Conservation (phyloP, 768 basidiomycete genomes). For the Tricholoma terreum region DNA sequence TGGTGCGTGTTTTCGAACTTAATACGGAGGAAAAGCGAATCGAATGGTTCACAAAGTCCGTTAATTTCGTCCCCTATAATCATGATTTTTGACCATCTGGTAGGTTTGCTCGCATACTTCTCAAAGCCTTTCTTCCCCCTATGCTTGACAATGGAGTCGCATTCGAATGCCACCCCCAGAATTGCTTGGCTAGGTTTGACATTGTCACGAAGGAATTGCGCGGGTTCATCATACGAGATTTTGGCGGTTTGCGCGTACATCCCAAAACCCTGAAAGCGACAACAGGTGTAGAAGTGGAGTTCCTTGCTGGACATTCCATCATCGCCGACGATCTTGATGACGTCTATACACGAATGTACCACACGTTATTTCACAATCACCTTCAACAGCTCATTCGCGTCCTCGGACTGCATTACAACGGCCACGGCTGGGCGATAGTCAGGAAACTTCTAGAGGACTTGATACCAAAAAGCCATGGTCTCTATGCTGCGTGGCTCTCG, state of each 20-base stretch:
- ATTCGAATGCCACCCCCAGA: conserved; percentile 60
- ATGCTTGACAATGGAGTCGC: conserved; percentile 54
- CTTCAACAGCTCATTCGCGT: conserved; percentile 58
- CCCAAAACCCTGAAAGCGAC: conserved; percentile 45
- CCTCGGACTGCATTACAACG: conserved; percentile 54
- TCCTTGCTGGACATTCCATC: conserved; percentile 46
- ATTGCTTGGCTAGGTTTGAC: conserved; percentile 55
- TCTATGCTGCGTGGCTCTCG: conserved; percentile 50
- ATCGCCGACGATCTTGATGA: conserved; percentile 50
- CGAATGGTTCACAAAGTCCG: conserved; percentile 49
- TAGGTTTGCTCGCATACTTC: conserved; percentile 48
- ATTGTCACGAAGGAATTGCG: conserved; percentile 44
- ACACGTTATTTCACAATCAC: conserved; percentile 57
- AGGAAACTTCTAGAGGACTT: conserved; percentile 39
- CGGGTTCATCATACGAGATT: conserved; percentile 57
- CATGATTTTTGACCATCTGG: conserved; percentile 2
- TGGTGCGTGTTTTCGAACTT: conserved; percentile 48
- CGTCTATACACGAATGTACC: conserved; percentile 56
- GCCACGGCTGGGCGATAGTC: conserved; percentile 51
- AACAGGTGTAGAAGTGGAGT: conserved; percentile 49
- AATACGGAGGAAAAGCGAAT: conserved; percentile 49
- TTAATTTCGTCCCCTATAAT: neutral
- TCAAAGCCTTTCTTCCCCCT: conserved; percentile 54
- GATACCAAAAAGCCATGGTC: conserved; percentile 45
- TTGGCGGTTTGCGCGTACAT: conserved; percentile 55